Conservation (phyloP, 371 early-diverging fungal species). For the Mucor velutinosus region DNA sequence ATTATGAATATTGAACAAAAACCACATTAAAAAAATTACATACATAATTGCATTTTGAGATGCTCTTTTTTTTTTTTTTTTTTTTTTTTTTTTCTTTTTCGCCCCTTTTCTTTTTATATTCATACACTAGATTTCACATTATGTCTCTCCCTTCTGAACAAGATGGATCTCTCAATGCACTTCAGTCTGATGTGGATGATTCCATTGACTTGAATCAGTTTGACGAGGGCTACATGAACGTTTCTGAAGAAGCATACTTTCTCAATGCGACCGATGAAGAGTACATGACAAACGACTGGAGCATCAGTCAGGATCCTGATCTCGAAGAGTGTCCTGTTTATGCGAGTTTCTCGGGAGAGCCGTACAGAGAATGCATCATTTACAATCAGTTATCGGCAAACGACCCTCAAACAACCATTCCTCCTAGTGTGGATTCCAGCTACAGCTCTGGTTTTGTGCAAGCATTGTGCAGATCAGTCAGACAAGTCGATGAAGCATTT, state of each 20-base stretch:
- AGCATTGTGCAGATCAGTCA: not conserved
- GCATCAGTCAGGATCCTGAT: not conserved
- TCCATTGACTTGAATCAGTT: not conserved
- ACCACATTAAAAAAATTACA: conserved; percentile 6
- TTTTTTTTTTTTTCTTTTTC: not conserved
- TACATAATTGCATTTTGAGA: not conserved
- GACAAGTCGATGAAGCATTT: not conserved
- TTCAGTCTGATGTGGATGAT: not conserved
- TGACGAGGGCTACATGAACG: not conserved
- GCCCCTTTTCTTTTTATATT: not conserved
- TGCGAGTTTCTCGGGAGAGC: not conserved
- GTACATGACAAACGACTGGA: not conserved
- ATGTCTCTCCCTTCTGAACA: not conserved
- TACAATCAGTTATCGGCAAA: not conserved
- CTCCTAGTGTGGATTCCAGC: not conserved
- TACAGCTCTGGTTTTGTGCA: not conserved
- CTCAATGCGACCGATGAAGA: not conserved
- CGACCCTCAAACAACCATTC: not conserved
- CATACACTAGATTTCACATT: not conserved
- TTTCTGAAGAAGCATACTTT: not conserved
- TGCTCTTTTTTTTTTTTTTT: not conserved
- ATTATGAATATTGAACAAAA: conserved; percentile 5
- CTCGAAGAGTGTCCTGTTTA: not conserved
- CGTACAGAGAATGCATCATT: not conserved
- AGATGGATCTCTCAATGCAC: not conserved